phyloP scores from a whole-genome alignment of 2,329 filamentous ascomycete genomes.

The Fusarium sp. region DNA sequence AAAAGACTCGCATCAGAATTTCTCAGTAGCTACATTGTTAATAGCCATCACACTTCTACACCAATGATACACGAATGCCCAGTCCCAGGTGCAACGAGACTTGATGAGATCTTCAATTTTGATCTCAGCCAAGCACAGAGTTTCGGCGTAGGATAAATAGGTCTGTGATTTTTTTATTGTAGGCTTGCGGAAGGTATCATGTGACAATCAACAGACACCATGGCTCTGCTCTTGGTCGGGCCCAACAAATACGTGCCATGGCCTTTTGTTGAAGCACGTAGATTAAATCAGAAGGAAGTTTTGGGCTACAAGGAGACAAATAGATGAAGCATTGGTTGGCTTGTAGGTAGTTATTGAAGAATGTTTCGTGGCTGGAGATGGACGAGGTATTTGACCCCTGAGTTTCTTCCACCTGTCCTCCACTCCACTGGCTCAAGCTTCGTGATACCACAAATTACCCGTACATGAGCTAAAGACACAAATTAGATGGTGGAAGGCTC shows the following conservation, averaged over 20 bases:
- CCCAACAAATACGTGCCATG: background rate
- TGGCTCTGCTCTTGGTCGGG: background rate
- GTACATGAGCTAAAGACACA: background rate
- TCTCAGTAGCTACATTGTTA: background rate
- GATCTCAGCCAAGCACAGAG: background rate
- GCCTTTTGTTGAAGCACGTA: background rate
- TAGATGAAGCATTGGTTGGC: background rate
- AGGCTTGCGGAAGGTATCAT: background rate
- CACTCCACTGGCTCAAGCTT: background rate
- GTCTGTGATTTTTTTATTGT: background rate
- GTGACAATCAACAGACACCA: background rate
- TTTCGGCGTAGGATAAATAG: background rate
- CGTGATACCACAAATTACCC: background rate
- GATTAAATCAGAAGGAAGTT: background rate
- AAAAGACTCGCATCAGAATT: background rate
- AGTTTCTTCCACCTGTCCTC: background rate
- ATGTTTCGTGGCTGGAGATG: background rate
- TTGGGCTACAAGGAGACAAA: no score
- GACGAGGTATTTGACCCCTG: background rate
- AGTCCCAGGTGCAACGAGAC: background rate
- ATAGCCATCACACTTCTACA: background rate
- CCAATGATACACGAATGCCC: background rate
- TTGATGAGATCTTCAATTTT: background rate
- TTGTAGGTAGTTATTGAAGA: background rate
- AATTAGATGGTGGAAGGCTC: background rate